These are phyloP conservation scores for Camptophora hylomeconis DNA, from an alignment of 2,329 filamentous ascomycete genomes.

Conservation along the genomic window DNA sequence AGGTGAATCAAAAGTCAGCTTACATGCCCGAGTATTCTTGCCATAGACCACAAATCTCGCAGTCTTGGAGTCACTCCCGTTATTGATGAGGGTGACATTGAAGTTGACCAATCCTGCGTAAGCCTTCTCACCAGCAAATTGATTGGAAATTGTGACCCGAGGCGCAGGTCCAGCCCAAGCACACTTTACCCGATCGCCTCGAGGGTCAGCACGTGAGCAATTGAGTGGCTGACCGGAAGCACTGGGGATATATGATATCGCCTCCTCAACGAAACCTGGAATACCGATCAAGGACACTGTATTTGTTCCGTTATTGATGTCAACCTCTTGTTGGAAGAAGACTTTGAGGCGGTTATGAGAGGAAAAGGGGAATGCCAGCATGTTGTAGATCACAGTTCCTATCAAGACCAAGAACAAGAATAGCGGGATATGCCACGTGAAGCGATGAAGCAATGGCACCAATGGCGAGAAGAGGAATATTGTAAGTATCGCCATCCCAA, in stretches of 20 bases:
- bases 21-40: conserved; percentile 65
- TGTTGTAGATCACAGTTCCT: conserved; percentile 72
- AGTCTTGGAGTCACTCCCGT: conserved; percentile 30
- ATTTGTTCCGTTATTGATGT: conserved; percentile 62
- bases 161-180: conserved; percentile 58
- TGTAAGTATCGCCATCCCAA: conserved; percentile 54
- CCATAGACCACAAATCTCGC: conserved; percentile 57
- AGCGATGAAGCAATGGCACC: conserved; percentile 73
- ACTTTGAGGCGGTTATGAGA: conserved; percentile 66
- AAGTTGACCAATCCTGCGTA: conserved; percentile 51
- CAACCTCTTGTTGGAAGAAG: conserved; percentile 70
- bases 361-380: conserved; percentile 80
- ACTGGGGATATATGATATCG: conserved; percentile 59
- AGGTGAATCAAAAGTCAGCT: conserved; percentile 56
- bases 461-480: conserved; percentile 63
- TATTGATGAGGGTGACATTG: conserved; percentile 37
- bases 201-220: conserved; percentile 33
- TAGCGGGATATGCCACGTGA: conserved; percentile 68
- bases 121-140: conserved; percentile 7
- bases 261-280: conserved; percentile 50
- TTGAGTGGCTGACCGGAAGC: conserved; percentile 47
- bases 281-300: conserved; percentile 57
- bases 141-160: conserved; percentile 41
- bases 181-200: conserved; percentile 43
- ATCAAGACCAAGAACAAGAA: conserved; percentile 61